These are phyloP conservation scores for Corrigiola litoralis DNA, from an alignment of 179 eudicot genomes.

Conservation along the genomic window DNA sequence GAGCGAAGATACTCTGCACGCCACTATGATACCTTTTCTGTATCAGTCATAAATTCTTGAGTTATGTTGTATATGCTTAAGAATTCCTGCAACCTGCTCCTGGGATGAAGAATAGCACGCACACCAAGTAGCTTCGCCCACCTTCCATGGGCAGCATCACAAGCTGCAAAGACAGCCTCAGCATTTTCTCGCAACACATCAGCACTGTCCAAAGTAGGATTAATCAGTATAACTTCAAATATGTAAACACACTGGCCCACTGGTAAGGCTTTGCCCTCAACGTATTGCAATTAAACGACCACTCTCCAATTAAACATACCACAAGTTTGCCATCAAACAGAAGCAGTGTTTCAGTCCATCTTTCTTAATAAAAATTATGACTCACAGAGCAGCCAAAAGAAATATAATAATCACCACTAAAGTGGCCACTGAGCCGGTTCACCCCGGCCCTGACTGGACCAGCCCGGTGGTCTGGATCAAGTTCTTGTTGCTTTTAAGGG, in stretches of 20 bases:
- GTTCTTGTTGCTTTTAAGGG: too few relatives aligned
- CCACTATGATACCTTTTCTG: slow-evolving; percentile 65
- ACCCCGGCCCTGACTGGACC: too few relatives aligned
- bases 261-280: too few relatives aligned
- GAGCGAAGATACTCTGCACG: not conserved
- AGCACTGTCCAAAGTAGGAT: slow-evolving; percentile 56
- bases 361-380: too few relatives aligned
- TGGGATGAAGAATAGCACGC: slow-evolving; percentile 91
- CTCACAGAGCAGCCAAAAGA: too few relatives aligned
- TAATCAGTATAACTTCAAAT: slow-evolving; percentile 5
- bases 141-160: slow-evolving; percentile 98
- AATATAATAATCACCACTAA: too few relatives aligned
- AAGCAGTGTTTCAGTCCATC: too few relatives aligned
- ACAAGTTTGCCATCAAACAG: too few relatives aligned
- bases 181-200: slow-evolving; percentile 97
- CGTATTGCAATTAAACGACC: too few relatives aligned
- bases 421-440: too few relatives aligned
- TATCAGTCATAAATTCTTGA: slow-evolving; percentile 83
- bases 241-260: slow-evolving; percentile 1
- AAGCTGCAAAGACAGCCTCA: slow-evolving; percentile 97
- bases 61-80: slow-evolving; percentile 68
- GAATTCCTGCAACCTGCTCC: slow-evolving; percentile 80
- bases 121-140: slow-evolving; percentile 99
- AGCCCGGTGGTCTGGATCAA: too few relatives aligned
- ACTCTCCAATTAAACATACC: too few relatives aligned